These are phyloP conservation scores for Rhizodiscina lignyota DNA, from an alignment of 495 filamentous ascomycete species.

Conservation along the genomic window DNA sequence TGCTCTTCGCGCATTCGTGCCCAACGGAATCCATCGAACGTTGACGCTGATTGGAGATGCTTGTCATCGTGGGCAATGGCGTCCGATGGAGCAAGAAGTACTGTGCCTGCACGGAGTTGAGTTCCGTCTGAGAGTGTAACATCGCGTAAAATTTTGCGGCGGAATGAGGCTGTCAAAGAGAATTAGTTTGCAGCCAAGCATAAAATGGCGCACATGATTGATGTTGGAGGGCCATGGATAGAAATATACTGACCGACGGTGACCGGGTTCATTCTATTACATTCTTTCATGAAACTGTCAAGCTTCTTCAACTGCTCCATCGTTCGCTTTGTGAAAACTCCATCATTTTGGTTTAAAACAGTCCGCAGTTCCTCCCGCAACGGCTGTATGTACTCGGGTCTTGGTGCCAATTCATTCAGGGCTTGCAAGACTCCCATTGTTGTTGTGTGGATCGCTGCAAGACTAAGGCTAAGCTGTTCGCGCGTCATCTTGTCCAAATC, in stretches of 20 bases:
- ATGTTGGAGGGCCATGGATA: too few species aligned
- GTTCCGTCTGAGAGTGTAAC: conserved; percentile 1
- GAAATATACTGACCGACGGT: background rate
- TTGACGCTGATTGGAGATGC: too few species aligned
- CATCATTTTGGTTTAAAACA: conserved; percentile 1
- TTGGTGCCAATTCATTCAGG: background rate
- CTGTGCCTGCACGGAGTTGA: too few species aligned
- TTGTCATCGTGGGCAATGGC: too few species aligned
- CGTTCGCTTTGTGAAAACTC: background rate
- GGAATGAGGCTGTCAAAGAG: background rate
- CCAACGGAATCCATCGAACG: too few species aligned
- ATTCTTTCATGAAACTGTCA: conserved; percentile 3
- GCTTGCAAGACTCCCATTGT: background rate
- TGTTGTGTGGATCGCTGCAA: background rate
- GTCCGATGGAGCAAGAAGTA: too few species aligned
- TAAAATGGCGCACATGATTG: too few species aligned
- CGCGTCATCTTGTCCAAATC: background rate
- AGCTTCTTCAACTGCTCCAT: background rate
- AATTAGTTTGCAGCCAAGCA: background rate
- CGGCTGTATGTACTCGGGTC: background rate
- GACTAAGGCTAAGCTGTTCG: background rate
- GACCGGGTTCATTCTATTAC: background rate
- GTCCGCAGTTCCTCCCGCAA: background rate
- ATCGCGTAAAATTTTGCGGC: background rate
- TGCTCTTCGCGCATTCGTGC: too few species aligned